Base-by-base conservation (phyloP, 1,139 yeast species). In the Geotrichum candidum region DNA sequence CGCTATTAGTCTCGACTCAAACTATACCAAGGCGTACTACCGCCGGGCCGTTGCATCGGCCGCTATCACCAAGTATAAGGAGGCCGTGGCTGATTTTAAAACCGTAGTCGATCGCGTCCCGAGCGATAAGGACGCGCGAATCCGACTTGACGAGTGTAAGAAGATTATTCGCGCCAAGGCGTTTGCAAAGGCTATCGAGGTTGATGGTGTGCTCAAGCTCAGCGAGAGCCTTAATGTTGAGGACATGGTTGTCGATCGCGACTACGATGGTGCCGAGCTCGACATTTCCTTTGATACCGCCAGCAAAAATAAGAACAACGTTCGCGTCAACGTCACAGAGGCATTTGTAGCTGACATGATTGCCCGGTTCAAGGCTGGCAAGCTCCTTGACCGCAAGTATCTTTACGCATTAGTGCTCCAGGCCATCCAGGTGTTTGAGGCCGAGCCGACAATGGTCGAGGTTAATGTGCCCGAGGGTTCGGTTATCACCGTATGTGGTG, bases 401-500 rank as follows among this genome's bases (percentile, higher is more conserved):
- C 94, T 89, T 0, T 89, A 87, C 72, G 96, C 96, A 13, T 87
- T 94, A 57, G 78, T 94, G 46, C 82, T 89, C 50, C 87, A 84
- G 65, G 95, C 88, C 2, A 82, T 87, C 72, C 81, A 84, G 64
- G 67, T 90, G 22, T 83, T 92, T 68, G 78, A 77, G 63, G 67
- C 77, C 2, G 98, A 92, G 71, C 82, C 86, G 9, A 81, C 96
- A 0, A 78, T 92, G 82, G 88, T 87, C 35, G 98, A 94, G 70
- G 73, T 91, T 31, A 76, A 79, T 6, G 77, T 86, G 53, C 55
- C 60, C 29, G 70, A 76, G 29, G 75, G 75, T 48, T 70, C 72
- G 25, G 65, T 67, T 25, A 78, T 95, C 56, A 90, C 98, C 0
- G 88, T 94, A 11, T 95, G 96, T 67, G 99, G 99, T 66, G 99